Conservation (phyloP, 345 rosid species). For the Gossypium stocksii region DNA sequence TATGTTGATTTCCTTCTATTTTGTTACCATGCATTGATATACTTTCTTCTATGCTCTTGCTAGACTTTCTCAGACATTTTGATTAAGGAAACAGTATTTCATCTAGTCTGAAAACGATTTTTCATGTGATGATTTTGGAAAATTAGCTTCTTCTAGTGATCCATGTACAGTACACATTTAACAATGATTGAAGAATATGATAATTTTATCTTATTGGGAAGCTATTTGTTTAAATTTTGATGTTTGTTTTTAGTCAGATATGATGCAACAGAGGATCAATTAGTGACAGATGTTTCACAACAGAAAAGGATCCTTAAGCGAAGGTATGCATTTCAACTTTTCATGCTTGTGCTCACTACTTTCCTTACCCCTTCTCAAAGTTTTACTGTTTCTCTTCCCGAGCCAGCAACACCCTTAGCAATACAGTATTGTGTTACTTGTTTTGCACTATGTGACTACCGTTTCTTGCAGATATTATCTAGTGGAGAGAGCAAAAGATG, state of each 20-base stretch:
- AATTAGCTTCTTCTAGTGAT: background rate
- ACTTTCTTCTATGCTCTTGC: background rate
- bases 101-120: background rate
- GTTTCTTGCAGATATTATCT: slow-evolving; percentile 68
- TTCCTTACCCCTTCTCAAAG: background rate
- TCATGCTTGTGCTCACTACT: background rate
- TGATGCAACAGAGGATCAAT: slow-evolving; percentile 55
- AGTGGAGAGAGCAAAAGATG: slow-evolving; percentile 97
- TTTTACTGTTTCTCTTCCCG: background rate
- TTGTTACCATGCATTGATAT: too few relatives aligned
- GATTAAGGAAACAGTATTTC: background rate
- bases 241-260: slow-evolving; percentile 72
- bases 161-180: background rate
- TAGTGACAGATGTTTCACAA: slow-evolving; percentile 72
- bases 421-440: slow-evolving; percentile 2
- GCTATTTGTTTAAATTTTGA: slow-evolving; percentile 16
- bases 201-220: background rate
- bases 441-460: background rate
- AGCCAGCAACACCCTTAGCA: background rate
- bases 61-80: background rate
- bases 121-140: background rate
- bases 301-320: slow-evolving; percentile 77
- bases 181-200: background rate
- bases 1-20: background rate
- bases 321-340: slow-evolving; percentile 45